Evolutionary conservation across 495 filamentous ascomycete genomes (phyloP).

Genomic region (Penicillium cataractarum): DNA sequence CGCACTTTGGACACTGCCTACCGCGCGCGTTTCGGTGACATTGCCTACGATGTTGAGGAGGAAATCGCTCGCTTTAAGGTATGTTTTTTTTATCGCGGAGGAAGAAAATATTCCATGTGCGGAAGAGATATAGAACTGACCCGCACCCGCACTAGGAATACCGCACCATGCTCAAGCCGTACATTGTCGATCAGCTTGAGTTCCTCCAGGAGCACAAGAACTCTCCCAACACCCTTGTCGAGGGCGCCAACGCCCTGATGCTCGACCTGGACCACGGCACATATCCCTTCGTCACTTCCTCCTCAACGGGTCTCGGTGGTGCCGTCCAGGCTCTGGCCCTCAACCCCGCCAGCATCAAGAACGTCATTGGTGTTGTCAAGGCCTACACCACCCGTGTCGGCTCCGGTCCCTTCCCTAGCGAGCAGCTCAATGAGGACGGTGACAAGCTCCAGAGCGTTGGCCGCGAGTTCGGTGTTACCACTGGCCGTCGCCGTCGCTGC

Average conservation of each 20-base stretch:
- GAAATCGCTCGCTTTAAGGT: conserved; percentile 73
- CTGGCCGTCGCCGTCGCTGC: conserved; percentile 80
- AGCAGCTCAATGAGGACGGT: conserved; percentile 68
- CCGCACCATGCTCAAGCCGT: conserved; percentile 66
- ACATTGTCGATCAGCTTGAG: conserved; percentile 65
- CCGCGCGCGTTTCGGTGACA: conserved; percentile 73
- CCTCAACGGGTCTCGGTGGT: conserved; percentile 75
- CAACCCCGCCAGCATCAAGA: conserved; percentile 51
- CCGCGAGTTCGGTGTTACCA: conserved; percentile 78
- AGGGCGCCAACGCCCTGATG: conserved; percentile 90
- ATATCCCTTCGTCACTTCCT: conserved; percentile 85
- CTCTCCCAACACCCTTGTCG: conserved; percentile 72
- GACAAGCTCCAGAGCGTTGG: conserved; percentile 67
- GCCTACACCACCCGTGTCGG: conserved; percentile 78
- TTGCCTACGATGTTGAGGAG: conserved; percentile 78
- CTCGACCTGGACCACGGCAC: conserved; percentile 77
- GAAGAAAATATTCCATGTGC: background rate
- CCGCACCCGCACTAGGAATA: conserved; percentile 52
- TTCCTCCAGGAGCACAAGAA: conserved; percentile 54
- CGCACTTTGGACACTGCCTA: conserved; percentile 66
- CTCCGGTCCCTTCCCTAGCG: conserved; percentile 83
- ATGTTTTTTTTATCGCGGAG: conserved; percentile 8
- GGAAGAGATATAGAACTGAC: background rate
- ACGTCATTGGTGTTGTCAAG: conserved; percentile 85
- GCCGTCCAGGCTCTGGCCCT: conserved; percentile 71